Conservation (phyloP, 73 alveolate species). For the Stentor coeruleus region DNA sequence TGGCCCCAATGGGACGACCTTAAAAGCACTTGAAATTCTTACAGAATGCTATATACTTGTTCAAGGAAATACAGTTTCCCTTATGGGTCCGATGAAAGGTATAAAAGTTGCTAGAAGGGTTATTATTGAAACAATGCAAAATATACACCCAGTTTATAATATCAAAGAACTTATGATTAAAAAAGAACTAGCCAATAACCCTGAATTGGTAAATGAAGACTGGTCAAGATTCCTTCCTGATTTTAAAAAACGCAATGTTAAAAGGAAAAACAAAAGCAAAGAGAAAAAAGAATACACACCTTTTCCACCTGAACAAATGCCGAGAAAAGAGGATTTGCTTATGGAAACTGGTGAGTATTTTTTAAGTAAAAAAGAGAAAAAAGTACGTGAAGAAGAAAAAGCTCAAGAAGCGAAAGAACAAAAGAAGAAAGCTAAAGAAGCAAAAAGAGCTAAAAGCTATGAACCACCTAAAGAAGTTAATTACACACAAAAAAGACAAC, state of each 20-base stretch:
- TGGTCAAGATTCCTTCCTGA: slow-evolving; percentile 92
- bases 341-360: slow-evolving; percentile 98
- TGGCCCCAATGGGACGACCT: slow-evolving; percentile 99
- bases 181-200: slow-evolving; percentile 95
- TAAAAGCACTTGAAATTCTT: slow-evolving; percentile 91
- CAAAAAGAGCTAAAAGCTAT: slow-evolving; percentile 25
- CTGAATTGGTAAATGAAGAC: slow-evolving; percentile 58
- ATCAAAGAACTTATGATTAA: slow-evolving; percentile 97
- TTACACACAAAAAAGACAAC: slow-evolving; percentile 9
- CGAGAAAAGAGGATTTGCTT: slow-evolving; percentile 89
- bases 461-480: not conserved
- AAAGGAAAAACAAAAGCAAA: slow-evolving; percentile 73
- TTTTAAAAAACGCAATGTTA: slow-evolving; percentile 93
- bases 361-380: slow-evolving; percentile 75
- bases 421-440: slow-evolving; percentile 57
- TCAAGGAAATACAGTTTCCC: slow-evolving; percentile 99
- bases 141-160: slow-evolving; percentile 96
- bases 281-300: slow-evolving; percentile 86
- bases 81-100: slow-evolving; percentile 94
- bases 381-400: slow-evolving; percentile 48
- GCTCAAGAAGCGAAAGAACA: slow-evolving; percentile 60
- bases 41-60: slow-evolving; percentile 95
- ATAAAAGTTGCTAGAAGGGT: slow-evolving; percentile 85
- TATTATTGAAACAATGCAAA: slow-evolving; percentile 92
- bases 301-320: slow-evolving; percentile 94